Evolutionary conservation across 768 basidiomycete species (phyloP), one percentile per base, ranked within the genome.

Genomic region (Termitomyces sp.): DNA sequence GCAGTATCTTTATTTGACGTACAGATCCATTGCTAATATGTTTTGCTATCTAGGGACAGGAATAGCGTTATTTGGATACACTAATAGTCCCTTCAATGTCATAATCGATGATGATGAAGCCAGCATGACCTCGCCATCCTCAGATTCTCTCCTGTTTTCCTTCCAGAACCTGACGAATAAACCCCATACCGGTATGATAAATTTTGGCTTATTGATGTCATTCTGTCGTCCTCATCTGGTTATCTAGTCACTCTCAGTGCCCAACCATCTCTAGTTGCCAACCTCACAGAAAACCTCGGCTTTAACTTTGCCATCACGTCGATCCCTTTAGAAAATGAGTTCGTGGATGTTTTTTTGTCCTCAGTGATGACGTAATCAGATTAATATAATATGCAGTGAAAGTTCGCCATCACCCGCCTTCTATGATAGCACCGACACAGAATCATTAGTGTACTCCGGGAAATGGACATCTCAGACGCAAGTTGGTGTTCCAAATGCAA

Each of bases 401-500:
- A 57, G 48, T 47, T 45, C 45, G 1, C 63, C 63, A 60, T 64
- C 55, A 55, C 43, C 61, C 19, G 35, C 52, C 34, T 60, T 62
- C 23, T 53, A 62, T 39, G 57, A 60, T 55, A 56, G 40, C n/a
- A 58, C 52, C 47, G 39, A 64, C 47, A 62, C 55, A 30, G 35
- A 52, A 37, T 41, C 37, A 11, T 55, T 64, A 1, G 8, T 39
- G n/a, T 60, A 64, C 21, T 58, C 52, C 2, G 63, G 61, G 25
- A 41, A 10, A 21, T 64, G 63, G 63, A 25, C 55, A 7, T 9
- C 14, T 16, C 52, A 21, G 47, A 56, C 35, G 17, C 57, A 59
- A 44, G 39, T 16, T n/a, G 61, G 63, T 43, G 57, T 64, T n/a
- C 63, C 61, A 6, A 61, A 61, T 49, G 52, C 59, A 14, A 61